Evolutionary conservation across 2,329 filamentous ascomycete species (phyloP), one percentile per base, ranked within the genome.

Genomic region (Chrysoporthe cubensis): DNA sequence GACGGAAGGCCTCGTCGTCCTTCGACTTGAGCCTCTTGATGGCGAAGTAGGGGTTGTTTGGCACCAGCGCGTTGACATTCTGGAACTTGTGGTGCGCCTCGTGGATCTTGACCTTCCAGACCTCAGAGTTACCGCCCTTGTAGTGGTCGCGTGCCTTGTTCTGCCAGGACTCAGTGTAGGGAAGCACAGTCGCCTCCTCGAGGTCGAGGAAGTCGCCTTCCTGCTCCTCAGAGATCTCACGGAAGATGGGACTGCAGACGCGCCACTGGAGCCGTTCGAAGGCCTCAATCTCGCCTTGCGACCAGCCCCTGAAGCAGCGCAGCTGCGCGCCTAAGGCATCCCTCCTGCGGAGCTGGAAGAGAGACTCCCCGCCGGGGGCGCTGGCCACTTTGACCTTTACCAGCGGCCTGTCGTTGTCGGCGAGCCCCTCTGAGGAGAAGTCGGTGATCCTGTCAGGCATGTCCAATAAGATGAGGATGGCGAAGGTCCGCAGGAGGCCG

Each of bases 121-220:
- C 69, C 16, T 70, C 69, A 1, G 69, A 70, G 57, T 69, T 70
- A 63, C 69, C 69, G 56, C 69, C 69, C 52, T 68, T 68, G 64
- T 66, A 69, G 46, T 70, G 69, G 57, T 70, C 68, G 37, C 65
- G 60, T 16, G 66, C 65, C 46, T 66, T 59, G 58, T 66, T 65
- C 57, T 70, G 59, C 64, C 66, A 69, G 1, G 66, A 64, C 21
- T 70, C 66, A 14, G 66, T 65, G n/a, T 64, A 70, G 18, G 69
- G 69, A 2, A 70, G 64, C 37, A 70, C 65, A 9, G 26, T 63
- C 57, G 65, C 63, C 37, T 70, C 69, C 37, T 67, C 61, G 21
- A 70, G 64, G 56, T 70, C 64, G 50, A 69, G 37, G 32, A 63
- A 67, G 7, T 64, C 42, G 46, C 44, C 60, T 11, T 64, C 64